Conservation (phyloP, 257 asterid species). For the Solanum piurae region DNA sequence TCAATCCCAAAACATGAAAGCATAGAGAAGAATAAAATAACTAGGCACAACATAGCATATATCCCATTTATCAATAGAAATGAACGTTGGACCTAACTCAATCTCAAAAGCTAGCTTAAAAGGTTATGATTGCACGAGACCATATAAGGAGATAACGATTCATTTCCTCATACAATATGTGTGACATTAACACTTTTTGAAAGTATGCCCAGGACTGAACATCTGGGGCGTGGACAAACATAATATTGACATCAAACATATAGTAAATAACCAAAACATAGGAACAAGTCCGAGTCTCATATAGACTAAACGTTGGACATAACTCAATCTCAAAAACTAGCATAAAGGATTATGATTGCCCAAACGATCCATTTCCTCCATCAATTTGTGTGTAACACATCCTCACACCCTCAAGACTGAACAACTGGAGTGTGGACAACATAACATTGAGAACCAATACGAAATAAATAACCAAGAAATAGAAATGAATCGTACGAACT, state of each 20-base stretch:
- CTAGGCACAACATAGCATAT: background rate
- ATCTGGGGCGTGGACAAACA: background rate
- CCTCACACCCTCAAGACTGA: background rate
- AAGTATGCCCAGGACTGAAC: accelerated
- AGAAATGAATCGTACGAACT: background rate
- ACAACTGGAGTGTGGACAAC: background rate
- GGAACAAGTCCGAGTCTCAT: background rate
- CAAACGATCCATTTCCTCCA: background rate
- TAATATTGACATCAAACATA: background rate
- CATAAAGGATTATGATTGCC: background rate
- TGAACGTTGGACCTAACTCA: background rate
- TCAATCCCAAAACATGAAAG: background rate
- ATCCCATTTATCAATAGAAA: background rate
- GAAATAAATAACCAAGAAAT: background rate
- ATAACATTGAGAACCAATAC: background rate
- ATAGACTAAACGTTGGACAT: background rate
- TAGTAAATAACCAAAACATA: background rate
- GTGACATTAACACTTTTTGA: background rate
- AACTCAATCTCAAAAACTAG: background rate
- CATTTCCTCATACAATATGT: background rate
- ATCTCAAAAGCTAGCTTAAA: background rate
- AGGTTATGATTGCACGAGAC: background rate
- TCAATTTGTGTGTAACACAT: background rate
- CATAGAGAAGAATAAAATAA: background rate
- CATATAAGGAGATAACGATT: background rate